Percentiles rank a stretch among this genome's conserved stretches.
These are phyloP conservation scores for Malus hybrid DNA, from an alignment of 331 rosid genomes.

Conservation along the genomic window DNA sequence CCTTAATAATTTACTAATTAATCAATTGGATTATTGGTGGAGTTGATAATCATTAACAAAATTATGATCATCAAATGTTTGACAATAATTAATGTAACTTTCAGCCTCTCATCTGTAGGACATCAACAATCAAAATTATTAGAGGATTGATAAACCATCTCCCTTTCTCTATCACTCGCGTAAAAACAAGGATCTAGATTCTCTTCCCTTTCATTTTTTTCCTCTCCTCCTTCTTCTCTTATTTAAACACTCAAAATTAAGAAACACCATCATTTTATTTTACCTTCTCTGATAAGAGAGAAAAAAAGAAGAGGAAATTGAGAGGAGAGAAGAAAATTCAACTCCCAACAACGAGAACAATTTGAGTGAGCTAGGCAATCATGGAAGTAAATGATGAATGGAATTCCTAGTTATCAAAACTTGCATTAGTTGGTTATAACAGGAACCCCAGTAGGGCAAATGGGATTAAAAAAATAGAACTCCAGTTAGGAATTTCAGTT, in stretches of 20 bases:
- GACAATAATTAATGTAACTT: background rate
- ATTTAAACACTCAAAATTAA: too few species aligned
- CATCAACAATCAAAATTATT: background rate
- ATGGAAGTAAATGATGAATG: constrained; percentile 6
- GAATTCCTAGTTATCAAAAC: constrained; percentile 7
- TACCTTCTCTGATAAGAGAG: too few species aligned
- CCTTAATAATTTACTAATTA: background rate
- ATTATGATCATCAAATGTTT: background rate
- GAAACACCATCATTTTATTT: too few species aligned
- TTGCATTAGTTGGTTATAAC: constrained; percentile 19
- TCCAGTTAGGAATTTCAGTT: constrained; percentile 2
- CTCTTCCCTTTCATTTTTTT: too few species aligned
- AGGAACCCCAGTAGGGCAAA: constrained; percentile 12
- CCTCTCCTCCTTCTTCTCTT: too few species aligned
- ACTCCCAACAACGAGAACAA: background rate
- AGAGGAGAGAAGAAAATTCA: too few species aligned
- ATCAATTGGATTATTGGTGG: background rate
- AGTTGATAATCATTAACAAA: background rate
- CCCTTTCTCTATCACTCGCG: too few species aligned
- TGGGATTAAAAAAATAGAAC: background rate
- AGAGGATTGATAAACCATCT: background rate
- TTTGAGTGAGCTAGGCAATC: background rate
- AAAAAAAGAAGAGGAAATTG: too few species aligned
- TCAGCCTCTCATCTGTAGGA: background rate
- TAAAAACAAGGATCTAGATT: too few species aligned